These are phyloP conservation scores for Citropsis articulata DNA, from an alignment of 345 rosid species.

Conservation along the genomic window DNA sequence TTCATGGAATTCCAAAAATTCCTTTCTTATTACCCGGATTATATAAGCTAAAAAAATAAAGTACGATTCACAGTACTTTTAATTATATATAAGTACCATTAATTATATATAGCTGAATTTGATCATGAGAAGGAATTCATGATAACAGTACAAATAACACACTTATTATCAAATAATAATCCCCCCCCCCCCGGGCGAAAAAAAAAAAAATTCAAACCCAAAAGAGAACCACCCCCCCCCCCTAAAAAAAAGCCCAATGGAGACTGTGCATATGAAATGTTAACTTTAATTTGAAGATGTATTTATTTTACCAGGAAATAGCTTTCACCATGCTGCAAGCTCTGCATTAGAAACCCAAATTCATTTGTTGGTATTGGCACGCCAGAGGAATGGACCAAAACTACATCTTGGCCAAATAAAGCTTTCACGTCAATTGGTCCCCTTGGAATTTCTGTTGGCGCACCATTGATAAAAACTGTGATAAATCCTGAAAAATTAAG, in stretches of 20 bases:
- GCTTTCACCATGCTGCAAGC: slow-evolving; percentile 88
- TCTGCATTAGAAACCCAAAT: slow-evolving; percentile 67
- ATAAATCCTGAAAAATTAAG: slow-evolving; percentile 44
- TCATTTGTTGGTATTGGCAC: slow-evolving; percentile 69
- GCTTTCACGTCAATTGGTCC: slow-evolving; percentile 77
- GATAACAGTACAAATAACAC: background rate
- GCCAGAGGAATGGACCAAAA: slow-evolving; percentile 80
- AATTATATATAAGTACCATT: background rate
- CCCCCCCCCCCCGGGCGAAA: too few relatives aligned
- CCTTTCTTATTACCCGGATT: slow-evolving; percentile 21
- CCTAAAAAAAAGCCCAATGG: background rate
- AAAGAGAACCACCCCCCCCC: background rate
- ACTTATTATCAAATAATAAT: background rate
- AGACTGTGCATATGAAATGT: background rate
- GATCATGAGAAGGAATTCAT: background rate
- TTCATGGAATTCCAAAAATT: slow-evolving; percentile 39
- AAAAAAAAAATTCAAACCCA: background rate
- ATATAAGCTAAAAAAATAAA: slow-evolving; percentile 12
- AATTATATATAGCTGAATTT: background rate
- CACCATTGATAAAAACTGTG: slow-evolving; percentile 84
- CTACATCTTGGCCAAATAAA: slow-evolving; percentile 68
- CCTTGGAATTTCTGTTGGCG: slow-evolving; percentile 71
- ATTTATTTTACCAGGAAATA: slow-evolving; percentile 76
- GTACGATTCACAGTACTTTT: slow-evolving; percentile 3
- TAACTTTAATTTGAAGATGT: too few relatives aligned